These are phyloP conservation scores for Dendryphion nanum DNA, from an alignment of 2,329 filamentous ascomycete species.

Conservation along the genomic window DNA sequence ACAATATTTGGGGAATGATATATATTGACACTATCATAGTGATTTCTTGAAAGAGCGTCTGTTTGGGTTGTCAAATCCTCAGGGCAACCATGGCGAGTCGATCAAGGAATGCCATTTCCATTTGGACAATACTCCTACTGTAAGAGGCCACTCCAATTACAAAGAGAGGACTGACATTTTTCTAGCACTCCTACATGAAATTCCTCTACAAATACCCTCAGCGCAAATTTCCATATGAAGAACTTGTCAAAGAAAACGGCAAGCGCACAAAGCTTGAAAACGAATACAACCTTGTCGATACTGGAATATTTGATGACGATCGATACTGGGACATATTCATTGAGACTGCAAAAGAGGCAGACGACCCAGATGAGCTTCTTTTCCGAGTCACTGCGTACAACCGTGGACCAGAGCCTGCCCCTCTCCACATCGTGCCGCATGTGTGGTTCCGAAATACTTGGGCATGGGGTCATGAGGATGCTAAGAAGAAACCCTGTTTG, in stretches of 20 bases:
- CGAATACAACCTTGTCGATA: slow-evolving; percentile 92
- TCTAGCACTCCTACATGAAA: slow-evolving; percentile 96
- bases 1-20: not conserved
- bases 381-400: slow-evolving; percentile 98
- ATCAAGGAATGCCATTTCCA: slow-evolving; percentile 97
- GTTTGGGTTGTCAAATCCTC: slow-evolving; percentile 91
- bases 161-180: slow-evolving; percentile 3
- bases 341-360: slow-evolving; percentile 90
- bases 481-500: slow-evolving; percentile 78
- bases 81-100: slow-evolving; percentile 96
- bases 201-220: slow-evolving; percentile 98
- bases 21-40: slow-evolving; percentile 54
- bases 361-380: slow-evolving; percentile 85
- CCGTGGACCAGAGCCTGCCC: slow-evolving; percentile 83
- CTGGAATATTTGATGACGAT: slow-evolving; percentile 82
- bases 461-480: slow-evolving; percentile 82
- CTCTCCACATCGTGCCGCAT: slow-evolving; percentile 89
- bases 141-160: slow-evolving; percentile 30
- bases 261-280: slow-evolving; percentile 71
- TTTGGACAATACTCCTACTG: slow-evolving; percentile 84
- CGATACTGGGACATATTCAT: slow-evolving; percentile 97
- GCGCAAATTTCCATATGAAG: slow-evolving; percentile 84
- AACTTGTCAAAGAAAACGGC: slow-evolving; percentile 81
- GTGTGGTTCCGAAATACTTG: slow-evolving; percentile 98
- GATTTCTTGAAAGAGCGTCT: slow-evolving; percentile 92